Conservation (phyloP, 768 basidiomycete genomes). For the Termitomyces bulborhizus region DNA sequence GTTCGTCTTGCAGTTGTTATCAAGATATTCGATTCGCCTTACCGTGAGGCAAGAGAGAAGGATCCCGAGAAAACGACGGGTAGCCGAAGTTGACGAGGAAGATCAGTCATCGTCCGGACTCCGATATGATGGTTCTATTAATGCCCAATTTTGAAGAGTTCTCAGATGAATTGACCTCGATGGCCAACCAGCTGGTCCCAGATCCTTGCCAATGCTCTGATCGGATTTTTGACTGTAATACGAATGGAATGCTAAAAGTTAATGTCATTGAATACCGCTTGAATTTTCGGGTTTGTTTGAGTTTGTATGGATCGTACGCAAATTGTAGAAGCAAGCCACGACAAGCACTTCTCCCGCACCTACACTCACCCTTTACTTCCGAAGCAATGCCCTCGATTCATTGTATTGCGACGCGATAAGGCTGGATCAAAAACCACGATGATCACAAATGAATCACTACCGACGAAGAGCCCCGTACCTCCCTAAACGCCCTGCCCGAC, state of each 20-base stretch:
- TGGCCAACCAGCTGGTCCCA: neutral
- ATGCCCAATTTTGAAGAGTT: neutral
- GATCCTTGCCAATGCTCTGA: neutral
- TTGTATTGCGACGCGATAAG: neutral
- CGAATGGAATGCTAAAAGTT: neutral
- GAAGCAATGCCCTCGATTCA: neutral
- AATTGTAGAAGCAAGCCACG: neutral
- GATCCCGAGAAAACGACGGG: constrained; percentile 28
- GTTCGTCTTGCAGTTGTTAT: constrained; percentile 19
- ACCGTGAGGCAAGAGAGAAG: constrained; percentile 34
- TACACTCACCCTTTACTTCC: neutral
- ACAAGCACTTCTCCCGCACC: neutral
- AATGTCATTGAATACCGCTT: neutral
- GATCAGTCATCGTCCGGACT: neutral
- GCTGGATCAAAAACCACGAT: neutral
- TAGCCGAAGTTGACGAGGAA: neutral
- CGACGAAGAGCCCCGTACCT: neutral
- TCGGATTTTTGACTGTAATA: neutral
- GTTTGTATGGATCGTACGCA: neutral
- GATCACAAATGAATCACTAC: neutral
- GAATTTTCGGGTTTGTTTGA: neutral
- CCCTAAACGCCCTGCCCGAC: neutral
- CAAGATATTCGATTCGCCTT: constrained; percentile 35
- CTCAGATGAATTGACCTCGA: neutral
- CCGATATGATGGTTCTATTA: neutral